Evolutionary conservation across 371 early-diverging fungal species (phyloP).

Genomic region (Mucor piriformis): DNA sequence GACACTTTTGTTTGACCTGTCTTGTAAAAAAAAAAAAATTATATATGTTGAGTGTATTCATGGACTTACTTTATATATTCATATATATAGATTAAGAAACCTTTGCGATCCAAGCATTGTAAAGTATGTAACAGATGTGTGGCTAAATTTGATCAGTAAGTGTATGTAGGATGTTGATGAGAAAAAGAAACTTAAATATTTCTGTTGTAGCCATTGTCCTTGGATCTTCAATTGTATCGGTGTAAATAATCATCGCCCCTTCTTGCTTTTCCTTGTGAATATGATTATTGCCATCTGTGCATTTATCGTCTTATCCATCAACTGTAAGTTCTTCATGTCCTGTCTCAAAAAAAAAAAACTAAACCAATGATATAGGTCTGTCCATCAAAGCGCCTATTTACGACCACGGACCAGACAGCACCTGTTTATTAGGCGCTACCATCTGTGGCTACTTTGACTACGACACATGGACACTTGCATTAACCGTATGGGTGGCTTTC

Average conservation of each 20-base stretch:
- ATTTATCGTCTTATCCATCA: conserved; percentile 61
- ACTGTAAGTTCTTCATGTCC: conserved; percentile 58
- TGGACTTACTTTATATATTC: background rate
- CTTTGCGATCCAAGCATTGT: conserved; percentile 98
- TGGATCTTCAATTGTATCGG: conserved; percentile 96
- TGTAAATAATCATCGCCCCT: conserved; percentile 80
- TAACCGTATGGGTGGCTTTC: conserved; percentile 72
- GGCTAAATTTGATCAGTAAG: conserved; percentile 96
- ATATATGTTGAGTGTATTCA: no score
- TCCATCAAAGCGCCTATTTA: conserved; percentile 30
- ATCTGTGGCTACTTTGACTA: conserved; percentile 75
- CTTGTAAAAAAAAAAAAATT: no score
- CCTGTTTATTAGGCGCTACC: conserved; percentile 64
- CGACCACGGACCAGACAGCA: conserved; percentile 28
- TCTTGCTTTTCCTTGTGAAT: conserved; percentile 75
- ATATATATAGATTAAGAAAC: conserved; percentile 69
- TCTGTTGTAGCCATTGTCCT: conserved; percentile 84
- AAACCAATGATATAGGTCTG: conserved; percentile 19
- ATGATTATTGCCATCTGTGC: conserved; percentile 63
- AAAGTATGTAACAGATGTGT: conserved; percentile 96
- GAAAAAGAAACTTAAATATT: background rate
- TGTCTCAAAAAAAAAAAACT: background rate
- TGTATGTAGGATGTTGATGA: background rate
- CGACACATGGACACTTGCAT: conserved; percentile 72
- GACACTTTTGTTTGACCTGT: conserved; percentile 86